phyloP scores from a whole-genome alignment of 2,329 filamentous ascomycete species.

The Gremmenia infestans region DNA sequence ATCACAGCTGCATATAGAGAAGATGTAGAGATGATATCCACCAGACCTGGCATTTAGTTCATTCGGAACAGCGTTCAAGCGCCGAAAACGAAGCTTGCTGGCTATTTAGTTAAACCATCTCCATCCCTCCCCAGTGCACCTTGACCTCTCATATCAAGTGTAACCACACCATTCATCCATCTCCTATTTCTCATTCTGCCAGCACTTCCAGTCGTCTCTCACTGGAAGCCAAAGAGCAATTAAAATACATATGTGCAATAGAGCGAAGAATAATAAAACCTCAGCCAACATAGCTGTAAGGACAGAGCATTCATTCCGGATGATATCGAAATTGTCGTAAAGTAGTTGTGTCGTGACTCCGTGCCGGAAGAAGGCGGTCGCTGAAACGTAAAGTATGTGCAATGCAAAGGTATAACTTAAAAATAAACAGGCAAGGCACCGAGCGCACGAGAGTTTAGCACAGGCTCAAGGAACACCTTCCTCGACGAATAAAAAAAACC shows the following conservation, averaged over 20 bases:
- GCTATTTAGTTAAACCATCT: not conserved
- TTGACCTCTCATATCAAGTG: not conserved
- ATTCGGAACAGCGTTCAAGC: not conserved
- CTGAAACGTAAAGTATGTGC: conserved; percentile 16
- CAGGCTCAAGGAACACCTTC: conserved; percentile 27
- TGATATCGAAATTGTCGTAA: not conserved
- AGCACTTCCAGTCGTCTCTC: not conserved
- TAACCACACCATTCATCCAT: not conserved
- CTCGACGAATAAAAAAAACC: conserved; percentile 16
- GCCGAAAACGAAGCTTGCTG: not conserved
- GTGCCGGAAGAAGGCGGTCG: conserved; percentile 7
- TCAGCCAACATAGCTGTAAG: not conserved
- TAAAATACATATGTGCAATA: conserved; percentile 12
- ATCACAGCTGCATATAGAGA: not conserved
- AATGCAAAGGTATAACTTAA: conserved; percentile 5
- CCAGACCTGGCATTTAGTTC: not conserved
- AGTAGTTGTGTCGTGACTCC: not conserved
- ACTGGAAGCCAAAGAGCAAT: not conserved
- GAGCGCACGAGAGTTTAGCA: conserved; percentile 30
- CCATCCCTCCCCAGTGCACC: not conserved
- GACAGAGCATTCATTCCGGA: not conserved
- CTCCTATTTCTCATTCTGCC: not conserved
- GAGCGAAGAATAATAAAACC: conserved; percentile 2
- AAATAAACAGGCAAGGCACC: conserved; percentile 19
- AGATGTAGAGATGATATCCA: not conserved